Conservation (phyloP, 192 early-diverging fungal genomes). For the Obelidium mucronatum region DNA sequence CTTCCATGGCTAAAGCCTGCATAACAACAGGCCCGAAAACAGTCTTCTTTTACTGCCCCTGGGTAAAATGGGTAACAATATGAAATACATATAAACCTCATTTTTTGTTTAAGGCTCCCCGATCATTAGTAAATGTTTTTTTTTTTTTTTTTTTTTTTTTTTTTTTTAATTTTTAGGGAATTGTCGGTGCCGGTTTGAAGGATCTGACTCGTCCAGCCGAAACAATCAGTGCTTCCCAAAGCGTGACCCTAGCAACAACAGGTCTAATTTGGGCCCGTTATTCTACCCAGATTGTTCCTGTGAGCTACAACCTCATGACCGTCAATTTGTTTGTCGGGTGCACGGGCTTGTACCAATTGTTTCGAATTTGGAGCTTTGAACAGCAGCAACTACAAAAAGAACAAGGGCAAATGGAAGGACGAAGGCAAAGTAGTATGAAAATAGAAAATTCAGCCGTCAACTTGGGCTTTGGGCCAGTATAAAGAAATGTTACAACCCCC, state of each 20-base stretch:
- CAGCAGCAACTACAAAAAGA: no score
- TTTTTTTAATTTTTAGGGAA: slow-evolving; percentile 60
- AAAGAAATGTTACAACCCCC: no score
- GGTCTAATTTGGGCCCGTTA: slow-evolving; percentile 97
- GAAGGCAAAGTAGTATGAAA: no score
- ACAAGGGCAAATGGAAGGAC: no score
- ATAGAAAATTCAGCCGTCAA: no score
- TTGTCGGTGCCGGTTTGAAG: slow-evolving; percentile 91
- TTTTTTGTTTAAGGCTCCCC: no score
- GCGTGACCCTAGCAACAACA: slow-evolving; percentile 84
- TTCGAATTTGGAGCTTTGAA: slow-evolving; percentile 73
- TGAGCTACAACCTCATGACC: slow-evolving; percentile 85
- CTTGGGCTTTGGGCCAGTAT: no score
- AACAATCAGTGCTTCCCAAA: slow-evolving; percentile 85
- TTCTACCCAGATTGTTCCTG: slow-evolving; percentile 90
- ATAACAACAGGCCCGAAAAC: slow-evolving; percentile 83
- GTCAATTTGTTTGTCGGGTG: slow-evolving; percentile 94
- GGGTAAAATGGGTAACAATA: slow-evolving; percentile 80
- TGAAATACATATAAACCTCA: not conserved
- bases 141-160: not conserved
- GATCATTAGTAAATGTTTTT: not conserved
- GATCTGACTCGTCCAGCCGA: slow-evolving; percentile 90
- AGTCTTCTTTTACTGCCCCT: slow-evolving; percentile 95
- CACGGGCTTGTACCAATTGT: slow-evolving; percentile 87
- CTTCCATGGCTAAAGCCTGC: not conserved